A percentile compares a stretch with the other conserved stretches of the same genome.
These are phyloP conservation scores for Rhodotorula sp. DNA, from an alignment of 1,284 basidiomycete species.

Conservation along the genomic window DNA sequence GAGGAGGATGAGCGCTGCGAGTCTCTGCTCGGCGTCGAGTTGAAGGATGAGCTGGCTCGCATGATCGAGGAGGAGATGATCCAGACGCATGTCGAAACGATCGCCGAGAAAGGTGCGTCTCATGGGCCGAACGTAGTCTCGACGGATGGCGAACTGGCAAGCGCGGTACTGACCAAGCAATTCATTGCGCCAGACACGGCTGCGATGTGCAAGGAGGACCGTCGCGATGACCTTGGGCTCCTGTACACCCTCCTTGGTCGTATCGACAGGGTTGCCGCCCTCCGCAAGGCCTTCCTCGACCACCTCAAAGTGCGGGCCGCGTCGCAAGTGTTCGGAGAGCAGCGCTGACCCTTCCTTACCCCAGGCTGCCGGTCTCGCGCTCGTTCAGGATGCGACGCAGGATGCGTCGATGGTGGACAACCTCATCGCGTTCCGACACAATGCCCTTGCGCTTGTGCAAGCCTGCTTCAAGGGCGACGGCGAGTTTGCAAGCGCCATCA, in stretches of 20 bases:
- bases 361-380: constrained; percentile 54
- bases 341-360: background rate
- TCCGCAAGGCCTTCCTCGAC: constrained; percentile 65
- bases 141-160: no score
- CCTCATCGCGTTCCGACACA: constrained; percentile 69
- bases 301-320: constrained; percentile 55
- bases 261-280: constrained; percentile 60
- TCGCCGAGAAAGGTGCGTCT: constrained; percentile 39
- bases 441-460: constrained; percentile 60
- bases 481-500: constrained; percentile 52
- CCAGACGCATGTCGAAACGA: constrained; percentile 34
- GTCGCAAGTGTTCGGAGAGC: background rate
- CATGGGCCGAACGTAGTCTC: no score
- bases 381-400: constrained; percentile 61
- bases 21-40: constrained; percentile 53
- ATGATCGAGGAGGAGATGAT: constrained; percentile 42
- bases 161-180: no score
- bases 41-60: constrained; percentile 26
- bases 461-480: constrained; percentile 56
- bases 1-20: constrained; percentile 63
- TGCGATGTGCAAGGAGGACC: constrained; percentile 20
- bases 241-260: constrained; percentile 68
- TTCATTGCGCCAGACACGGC: constrained; percentile 13
- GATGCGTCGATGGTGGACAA: constrained; percentile 77
- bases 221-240: constrained; percentile 56